These are phyloP conservation scores for Globisporangium heterothallicum DNA, from an alignment of 352 stramenopile species.

Conservation along the genomic window DNA sequence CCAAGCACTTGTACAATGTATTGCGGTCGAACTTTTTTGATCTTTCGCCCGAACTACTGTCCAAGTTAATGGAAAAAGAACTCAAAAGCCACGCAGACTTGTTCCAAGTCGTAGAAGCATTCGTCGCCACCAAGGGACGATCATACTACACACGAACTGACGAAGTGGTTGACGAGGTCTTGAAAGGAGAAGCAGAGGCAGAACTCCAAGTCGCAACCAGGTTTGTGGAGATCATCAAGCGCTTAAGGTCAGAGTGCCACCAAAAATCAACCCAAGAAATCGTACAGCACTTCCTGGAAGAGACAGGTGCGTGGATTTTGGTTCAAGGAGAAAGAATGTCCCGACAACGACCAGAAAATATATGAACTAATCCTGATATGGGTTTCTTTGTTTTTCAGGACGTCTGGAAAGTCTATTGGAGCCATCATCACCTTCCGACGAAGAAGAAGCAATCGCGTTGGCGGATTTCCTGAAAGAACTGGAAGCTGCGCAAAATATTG, in stretches of 20 bases:
- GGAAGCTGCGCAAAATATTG: constrained; percentile 46
- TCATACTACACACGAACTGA: constrained; percentile 9
- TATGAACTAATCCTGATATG: background rate
- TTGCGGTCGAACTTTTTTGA: constrained; percentile 56
- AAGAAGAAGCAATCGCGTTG: constrained; percentile 51
- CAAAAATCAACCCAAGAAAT: constrained; percentile 45
- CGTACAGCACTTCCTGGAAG: constrained; percentile 57
- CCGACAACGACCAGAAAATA: background rate
- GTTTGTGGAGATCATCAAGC: constrained; percentile 41
- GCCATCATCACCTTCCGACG: constrained; percentile 41
- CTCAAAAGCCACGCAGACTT: constrained; percentile 40
- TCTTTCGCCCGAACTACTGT: constrained; percentile 53
- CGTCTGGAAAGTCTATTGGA: constrained; percentile 36
- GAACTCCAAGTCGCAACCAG: constrained; percentile 7
- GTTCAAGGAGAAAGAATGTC: background rate
- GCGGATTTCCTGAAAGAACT: constrained; percentile 68
- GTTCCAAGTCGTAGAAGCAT: constrained; percentile 43
- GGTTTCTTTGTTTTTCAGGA: constrained; percentile 11
- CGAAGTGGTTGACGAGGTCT: background rate
- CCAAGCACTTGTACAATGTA: constrained; percentile 73
- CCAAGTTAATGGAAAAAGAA: constrained; percentile 61
- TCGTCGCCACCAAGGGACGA: constrained; percentile 31
- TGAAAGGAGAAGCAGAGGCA: background rate
- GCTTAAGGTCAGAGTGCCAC: constrained; percentile 41
- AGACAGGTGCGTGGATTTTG: constrained; percentile 18